Evolutionary conservation across 106 monocot species (phyloP), one percentile per base, ranked within the genome.

Genomic region (Dendrobium huoshanense): DNA sequence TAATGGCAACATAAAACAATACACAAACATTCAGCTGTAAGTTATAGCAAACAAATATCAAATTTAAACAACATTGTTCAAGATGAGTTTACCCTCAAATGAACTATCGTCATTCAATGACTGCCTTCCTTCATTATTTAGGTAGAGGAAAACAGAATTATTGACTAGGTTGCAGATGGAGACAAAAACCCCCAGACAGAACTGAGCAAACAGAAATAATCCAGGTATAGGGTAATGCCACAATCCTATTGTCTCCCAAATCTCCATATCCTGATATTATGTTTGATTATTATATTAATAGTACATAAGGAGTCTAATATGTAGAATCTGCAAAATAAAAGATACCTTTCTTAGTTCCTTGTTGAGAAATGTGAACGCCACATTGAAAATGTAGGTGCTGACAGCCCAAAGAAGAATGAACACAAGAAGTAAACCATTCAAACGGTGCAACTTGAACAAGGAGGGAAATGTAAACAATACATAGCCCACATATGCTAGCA

Each of bases 161-260:
- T 94, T 98, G 18, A 98, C 97, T 80, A 98, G 89, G 82, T 98
- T 98, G 55, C 89, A 88, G 75, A 98, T 74, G 40, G 97, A 94
- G 41, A 98, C 94, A 79, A 98, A 79, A 75, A 92, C 86, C 42
- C 97, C 97, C 72, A 98, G 92, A 61, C 90, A 90, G 82, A 91
- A 98, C 47, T 98, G 97, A 72, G 94, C 94, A 43, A 98, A 89
- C 77, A 98, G 74, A 88, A 92, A 98, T 27, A 98, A 88, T 13
- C 94, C 94, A 54, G 97, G 97, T 86, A 94, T 86, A 75, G 94
- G 86, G 78, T 94, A 98, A 77, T 92, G 97, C 97, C 97, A 98
- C 61, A 98, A 84, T 61, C 97, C 97, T 88, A 98, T 86, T 56
- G 97, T 98, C 85, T 98, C 97, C 97, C 97, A 98, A 33, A 98